Evolutionary conservation across 106 monocot genomes (phyloP).

Genomic region (Platanthera zijinensis): DNA sequence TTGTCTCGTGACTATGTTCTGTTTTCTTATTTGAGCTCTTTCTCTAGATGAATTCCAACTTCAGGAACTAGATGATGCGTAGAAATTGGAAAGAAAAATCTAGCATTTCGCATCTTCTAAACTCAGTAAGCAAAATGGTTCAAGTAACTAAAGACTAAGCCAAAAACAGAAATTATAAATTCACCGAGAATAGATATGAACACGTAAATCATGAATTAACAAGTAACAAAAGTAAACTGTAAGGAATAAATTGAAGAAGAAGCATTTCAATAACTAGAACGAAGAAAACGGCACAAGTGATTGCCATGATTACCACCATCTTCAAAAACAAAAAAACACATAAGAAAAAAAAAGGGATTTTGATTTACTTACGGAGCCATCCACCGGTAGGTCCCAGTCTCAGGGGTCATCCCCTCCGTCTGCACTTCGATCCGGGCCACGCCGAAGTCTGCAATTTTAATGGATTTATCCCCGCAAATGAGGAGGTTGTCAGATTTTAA

Average conservation of each 20-base stretch:
- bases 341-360: neutral
- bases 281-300: neutral
- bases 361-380: conserved; percentile 41
- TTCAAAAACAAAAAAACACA: neutral
- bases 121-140: neutral
- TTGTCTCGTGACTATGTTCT: neutral
- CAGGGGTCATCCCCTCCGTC: conserved; percentile 48
- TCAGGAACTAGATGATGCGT: neutral
- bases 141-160: neutral
- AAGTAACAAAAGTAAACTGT: neutral
- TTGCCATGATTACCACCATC: neutral
- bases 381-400: conserved; percentile 50
- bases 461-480: conserved; percentile 26
- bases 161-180: neutral
- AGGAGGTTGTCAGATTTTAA: conserved; percentile 39
- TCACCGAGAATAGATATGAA: neutral
- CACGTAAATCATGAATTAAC: neutral
- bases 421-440: conserved; percentile 40
- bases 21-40: neutral
- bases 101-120: neutral
- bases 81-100: neutral
- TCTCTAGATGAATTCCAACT: neutral
- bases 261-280: neutral
- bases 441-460: conserved; percentile 43
- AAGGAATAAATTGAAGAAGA: neutral